phyloP scores from a whole-genome alignment of 2,329 filamentous ascomycete genomes.

The Ceratocystis destructans region DNA sequence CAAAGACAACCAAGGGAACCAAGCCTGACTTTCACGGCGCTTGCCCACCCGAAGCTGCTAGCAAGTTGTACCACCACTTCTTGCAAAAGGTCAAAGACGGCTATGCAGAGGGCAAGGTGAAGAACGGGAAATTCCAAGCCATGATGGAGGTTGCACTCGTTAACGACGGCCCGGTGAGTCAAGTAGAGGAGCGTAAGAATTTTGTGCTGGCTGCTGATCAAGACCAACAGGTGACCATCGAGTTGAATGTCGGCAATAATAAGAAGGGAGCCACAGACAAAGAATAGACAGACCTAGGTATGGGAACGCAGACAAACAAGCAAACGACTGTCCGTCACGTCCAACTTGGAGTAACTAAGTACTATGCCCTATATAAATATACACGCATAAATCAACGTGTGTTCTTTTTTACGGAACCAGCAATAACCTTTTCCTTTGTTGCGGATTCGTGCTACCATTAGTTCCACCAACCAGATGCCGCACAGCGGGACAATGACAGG shows the following conservation, averaged over 20 bases:
- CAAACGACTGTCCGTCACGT: no score
- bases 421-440: constrained; percentile 3
- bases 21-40: constrained; percentile 93
- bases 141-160: constrained; percentile 97
- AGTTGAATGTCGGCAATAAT: constrained; percentile 19
- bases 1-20: constrained; percentile 85
- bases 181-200: neutral
- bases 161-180: constrained; percentile 60
- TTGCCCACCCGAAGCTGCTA: constrained; percentile 63
- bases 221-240: constrained; percentile 20
- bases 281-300: neutral
- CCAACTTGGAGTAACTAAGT: no score
- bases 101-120: constrained; percentile 62
- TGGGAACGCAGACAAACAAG: no score
- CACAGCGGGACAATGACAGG: neutral
- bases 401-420: no score
- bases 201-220: neutral
- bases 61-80: constrained; percentile 71
- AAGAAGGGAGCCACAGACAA: constrained; percentile 1
- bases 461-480: neutral
- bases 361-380: no score
- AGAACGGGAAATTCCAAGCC: constrained; percentile 93
- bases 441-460: neutral
- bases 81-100: constrained; percentile 58
- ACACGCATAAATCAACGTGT: no score